A percentile compares a stretch with the other conserved stretches of the same genome.
Evolutionary conservation across 257 asterid species (phyloP).

Genomic region (Henckelia pumila): DNA sequence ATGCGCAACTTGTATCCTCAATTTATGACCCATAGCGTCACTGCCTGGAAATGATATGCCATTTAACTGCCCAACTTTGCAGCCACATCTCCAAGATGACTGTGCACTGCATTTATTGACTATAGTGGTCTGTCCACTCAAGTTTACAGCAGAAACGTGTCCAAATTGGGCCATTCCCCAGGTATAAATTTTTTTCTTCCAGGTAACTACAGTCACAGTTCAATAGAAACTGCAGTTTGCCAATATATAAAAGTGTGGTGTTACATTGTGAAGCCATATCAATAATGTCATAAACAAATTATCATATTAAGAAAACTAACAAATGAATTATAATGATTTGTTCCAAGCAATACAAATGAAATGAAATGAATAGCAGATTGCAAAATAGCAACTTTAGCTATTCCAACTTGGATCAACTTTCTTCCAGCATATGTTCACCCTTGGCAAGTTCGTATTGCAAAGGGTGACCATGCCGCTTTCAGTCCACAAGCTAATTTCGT

Average conservation of each 20-base stretch:
- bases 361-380: background rate
- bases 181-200: constrained; percentile 18
- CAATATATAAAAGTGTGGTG: constrained; percentile 5
- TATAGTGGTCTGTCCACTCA: constrained; percentile 47
- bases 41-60: constrained; percentile 54
- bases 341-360: constrained; percentile 9
- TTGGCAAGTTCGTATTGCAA: background rate
- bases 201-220: constrained; percentile 2
- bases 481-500: constrained; percentile 7
- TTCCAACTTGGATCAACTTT: background rate
- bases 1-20: constrained; percentile 37
- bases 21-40: constrained; percentile 53
- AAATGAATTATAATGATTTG: background rate
- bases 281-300: background rate
- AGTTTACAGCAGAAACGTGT: constrained; percentile 72
- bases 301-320: too few species aligned
- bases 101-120: constrained; percentile 35
- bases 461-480: background rate
- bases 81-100: constrained; percentile 34
- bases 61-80: constrained; percentile 33
- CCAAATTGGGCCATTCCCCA: constrained; percentile 65
- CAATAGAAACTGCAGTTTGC: constrained; percentile 28
- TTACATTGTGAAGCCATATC: constrained; percentile 4
- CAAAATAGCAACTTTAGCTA: background rate
- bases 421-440: constrained; percentile 12